A percentile compares a stretch with the other conserved stretches of the same genome.
phyloP scores from a whole-genome alignment of 257 asterid genomes.

The Capsicum rhomboideum region DNA sequence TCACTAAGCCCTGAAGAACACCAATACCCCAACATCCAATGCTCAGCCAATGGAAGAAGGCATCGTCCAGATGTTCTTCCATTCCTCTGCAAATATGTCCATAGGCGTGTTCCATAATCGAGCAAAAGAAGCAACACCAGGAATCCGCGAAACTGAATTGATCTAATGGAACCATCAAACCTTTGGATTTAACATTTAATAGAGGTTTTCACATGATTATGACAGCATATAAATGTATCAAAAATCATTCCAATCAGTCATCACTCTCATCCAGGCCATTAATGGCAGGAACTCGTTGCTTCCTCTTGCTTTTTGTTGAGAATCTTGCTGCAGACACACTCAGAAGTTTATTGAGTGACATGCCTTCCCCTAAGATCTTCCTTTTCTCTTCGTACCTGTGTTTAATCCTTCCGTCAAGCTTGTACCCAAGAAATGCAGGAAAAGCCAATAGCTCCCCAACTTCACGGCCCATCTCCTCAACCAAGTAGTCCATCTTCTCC shows the following conservation, averaged over 20 bases:
- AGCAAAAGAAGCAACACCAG: background rate
- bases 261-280: background rate
- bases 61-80: background rate
- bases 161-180: background rate
- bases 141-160: background rate
- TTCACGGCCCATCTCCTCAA: constrained; percentile 84
- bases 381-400: constrained; percentile 68
- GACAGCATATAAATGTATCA: background rate
- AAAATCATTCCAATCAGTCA: background rate
- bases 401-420: constrained; percentile 72
- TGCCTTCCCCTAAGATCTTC: constrained; percentile 55
- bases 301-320: constrained; percentile 38
- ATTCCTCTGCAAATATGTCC: background rate
- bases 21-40: background rate
- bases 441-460: constrained; percentile 71
- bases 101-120: background rate
- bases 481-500: constrained; percentile 73
- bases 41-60: background rate
- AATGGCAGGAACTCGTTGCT: background rate
- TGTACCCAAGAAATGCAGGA: constrained; percentile 90
- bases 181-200: background rate
- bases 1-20: background rate
- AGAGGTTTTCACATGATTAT: background rate
- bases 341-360: constrained; percentile 80
- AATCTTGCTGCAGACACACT: constrained; percentile 70